Base-by-base conservation (phyloP, 352 stramenopile genomes). In the Halophytophthora polymorphica region DNA sequence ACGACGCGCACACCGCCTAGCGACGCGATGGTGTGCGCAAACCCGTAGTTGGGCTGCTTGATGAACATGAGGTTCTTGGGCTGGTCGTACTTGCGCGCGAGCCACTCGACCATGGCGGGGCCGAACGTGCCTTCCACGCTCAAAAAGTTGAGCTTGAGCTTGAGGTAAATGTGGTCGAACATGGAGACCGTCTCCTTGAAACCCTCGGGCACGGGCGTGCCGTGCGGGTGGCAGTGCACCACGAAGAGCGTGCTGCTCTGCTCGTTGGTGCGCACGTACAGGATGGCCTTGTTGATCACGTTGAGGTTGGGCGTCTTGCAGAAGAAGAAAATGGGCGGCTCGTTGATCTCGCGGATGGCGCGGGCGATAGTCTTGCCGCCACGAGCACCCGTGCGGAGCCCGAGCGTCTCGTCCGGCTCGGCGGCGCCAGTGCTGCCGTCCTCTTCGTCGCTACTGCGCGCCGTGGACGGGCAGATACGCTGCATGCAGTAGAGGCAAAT, bases 1-100 rank as follows among this genome's bases (percentile, higher is more conserved):
- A 97, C 96, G 44, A 97, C 83, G n/a, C 90, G 85, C 36, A 97
- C 87, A 46, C 89, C 89, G 35, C 90, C 90, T 11, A 97, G 86
- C 48, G 90, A 86, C 15, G 86, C 87, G 40, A 98, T 83, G 47
- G 93, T 97, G 73, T 97, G 89, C 18, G 74, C 76, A 61, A 98
- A 98, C 59, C 97, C 83, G 69, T 95, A 67, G 73, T 95, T 96
- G n/a, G 92, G 90, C 70, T 96, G 93, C 66, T 95, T 96, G 73
- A 98, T 97, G 67, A 98, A 98, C 86, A 98, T 97, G 67, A 96
- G 90, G 71, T 97, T 98, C 72, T 96, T 95, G 31, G 84, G 83
- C 62, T 98, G 87, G 43, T 72, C 69, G 58, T 98, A 92, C 63
- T 93, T 85, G 64, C 75, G 71, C 35, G 79, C 83, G 53, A 97